Percentiles rank a stretch among this genome's conserved stretches.
phyloP scores from a whole-genome alignment of 192 early-diverging fungal genomes.

The Lobosporangium transversale region DNA sequence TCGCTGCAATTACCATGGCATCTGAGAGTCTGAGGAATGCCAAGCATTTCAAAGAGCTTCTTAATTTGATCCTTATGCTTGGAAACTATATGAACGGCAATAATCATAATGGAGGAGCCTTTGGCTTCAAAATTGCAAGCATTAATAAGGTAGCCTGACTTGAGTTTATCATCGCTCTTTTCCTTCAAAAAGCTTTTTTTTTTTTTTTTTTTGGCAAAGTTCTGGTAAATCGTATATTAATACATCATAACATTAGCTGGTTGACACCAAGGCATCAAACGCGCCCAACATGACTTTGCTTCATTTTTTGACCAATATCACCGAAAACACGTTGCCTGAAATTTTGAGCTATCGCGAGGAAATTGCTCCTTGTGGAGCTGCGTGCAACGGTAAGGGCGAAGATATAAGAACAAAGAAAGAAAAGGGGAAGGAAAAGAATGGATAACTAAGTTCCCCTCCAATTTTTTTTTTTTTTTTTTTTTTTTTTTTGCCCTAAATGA shows the following conservation, averaged over 20 bases:
- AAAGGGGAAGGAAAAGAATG: background rate
- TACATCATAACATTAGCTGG: constrained; percentile 58
- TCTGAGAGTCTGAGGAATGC: constrained; percentile 76
- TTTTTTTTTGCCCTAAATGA: no score
- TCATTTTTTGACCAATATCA: constrained; percentile 77
- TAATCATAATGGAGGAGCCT: constrained; percentile 83
- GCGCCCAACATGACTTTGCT: constrained; percentile 76
- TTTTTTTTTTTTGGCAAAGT: background rate
- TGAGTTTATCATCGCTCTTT: background rate
- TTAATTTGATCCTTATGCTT: constrained; percentile 78
- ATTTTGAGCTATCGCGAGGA: constrained; percentile 74
- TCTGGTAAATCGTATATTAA: background rate
- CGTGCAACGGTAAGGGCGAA: constrained; percentile 67
- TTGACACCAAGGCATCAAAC: constrained; percentile 87
- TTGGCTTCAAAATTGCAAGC: constrained; percentile 84
- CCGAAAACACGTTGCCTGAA: constrained; percentile 72
- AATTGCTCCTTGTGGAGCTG: constrained; percentile 71
- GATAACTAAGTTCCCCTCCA: no score
- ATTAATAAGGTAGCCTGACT: constrained; percentile 86
- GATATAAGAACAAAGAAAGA: background rate
- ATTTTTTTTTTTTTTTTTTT: background rate
- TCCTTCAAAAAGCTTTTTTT: background rate
- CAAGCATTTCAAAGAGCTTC: constrained; percentile 73
- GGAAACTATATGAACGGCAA: constrained; percentile 89
- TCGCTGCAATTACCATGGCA: constrained; percentile 70